Evolutionary conservation across 1,139 yeast species (phyloP).

Genomic region (Diutina neorugosa): DNA sequence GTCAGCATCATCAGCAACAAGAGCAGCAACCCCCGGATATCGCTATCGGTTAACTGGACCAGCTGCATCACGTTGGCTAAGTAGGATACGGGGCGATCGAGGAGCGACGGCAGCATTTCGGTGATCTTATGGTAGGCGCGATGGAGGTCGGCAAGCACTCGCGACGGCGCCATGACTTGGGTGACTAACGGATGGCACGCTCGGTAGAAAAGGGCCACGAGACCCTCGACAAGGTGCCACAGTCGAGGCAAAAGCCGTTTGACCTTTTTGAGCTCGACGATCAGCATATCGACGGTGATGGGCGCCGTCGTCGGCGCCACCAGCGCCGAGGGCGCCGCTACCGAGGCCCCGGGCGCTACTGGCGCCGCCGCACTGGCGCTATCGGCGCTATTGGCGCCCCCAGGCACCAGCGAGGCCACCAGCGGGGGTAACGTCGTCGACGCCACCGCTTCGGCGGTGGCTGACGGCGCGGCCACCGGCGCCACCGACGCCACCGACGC

Average conservation of each 20-base stretch:
- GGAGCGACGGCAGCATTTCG: neutral
- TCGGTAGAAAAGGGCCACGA: neutral
- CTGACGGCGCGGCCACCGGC: no score
- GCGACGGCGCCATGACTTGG: neutral
- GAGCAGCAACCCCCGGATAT: neutral
- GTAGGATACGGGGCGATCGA: neutral
- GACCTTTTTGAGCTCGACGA: neutral
- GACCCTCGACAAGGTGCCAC: constrained; percentile 2
- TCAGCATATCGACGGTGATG: neutral
- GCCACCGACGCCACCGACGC: neutral
- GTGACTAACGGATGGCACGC: neutral
- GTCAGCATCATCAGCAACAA: neutral
- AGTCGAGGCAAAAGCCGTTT: neutral
- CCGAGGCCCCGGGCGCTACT: no score
- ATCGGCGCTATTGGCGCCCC: neutral
- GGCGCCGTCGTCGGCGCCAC: neutral
- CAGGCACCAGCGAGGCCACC: neutral
- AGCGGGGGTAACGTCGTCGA: neutral
- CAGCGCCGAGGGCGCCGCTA: neutral
- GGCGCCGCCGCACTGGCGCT: neutral
- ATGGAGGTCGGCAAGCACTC: neutral
- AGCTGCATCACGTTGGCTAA: constrained; percentile 2
- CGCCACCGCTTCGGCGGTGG: no score
- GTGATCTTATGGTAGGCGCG: neutral
- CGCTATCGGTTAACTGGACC: neutral